These are phyloP conservation scores for Geopyxis carbonaria DNA, from an alignment of 495 filamentous ascomycete genomes.

Conservation along the genomic window DNA sequence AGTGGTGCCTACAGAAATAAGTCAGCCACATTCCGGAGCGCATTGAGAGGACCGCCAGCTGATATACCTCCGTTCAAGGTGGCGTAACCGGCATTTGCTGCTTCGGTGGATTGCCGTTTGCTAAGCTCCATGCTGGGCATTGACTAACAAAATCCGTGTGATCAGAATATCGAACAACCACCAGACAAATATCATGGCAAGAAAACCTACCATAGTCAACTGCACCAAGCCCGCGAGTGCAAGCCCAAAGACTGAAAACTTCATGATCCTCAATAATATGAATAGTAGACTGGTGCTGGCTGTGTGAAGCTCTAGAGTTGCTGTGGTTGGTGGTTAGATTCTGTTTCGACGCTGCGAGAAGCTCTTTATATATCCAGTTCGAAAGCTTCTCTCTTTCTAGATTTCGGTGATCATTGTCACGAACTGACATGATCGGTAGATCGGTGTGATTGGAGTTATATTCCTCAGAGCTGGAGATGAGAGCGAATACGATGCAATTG, in stretches of 20 bases:
- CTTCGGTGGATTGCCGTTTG: conserved; percentile 26
- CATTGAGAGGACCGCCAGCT: not conserved
- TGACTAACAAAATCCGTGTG: too few species aligned
- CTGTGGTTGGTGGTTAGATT: not conserved
- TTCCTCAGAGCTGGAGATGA: too few species aligned
- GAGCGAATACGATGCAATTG: too few species aligned
- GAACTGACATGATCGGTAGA: too few species aligned
- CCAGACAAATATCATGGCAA: not conserved
- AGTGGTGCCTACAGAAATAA: conserved; percentile 25
- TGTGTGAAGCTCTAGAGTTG: not conserved
- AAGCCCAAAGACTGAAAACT: conserved; percentile 10
- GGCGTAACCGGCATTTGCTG: conserved; percentile 27
- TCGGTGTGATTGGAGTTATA: too few species aligned
- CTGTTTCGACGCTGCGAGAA: not conserved
- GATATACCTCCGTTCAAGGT: conserved; percentile 23
- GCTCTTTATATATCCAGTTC: not conserved
- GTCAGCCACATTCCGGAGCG: not conserved
- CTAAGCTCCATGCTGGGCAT: too few species aligned
- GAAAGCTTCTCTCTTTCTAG: not conserved
- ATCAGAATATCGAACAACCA: not conserved
- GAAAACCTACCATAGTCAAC: conserved; percentile 7
- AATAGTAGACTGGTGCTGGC: not conserved
- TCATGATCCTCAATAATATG: conserved; percentile 7
- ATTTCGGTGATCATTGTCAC: conserved; percentile 1
- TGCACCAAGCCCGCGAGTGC: conserved; percentile 9